phyloP scores from a whole-genome alignment of 257 asterid genomes.

The Solanum gandarillasii region DNA sequence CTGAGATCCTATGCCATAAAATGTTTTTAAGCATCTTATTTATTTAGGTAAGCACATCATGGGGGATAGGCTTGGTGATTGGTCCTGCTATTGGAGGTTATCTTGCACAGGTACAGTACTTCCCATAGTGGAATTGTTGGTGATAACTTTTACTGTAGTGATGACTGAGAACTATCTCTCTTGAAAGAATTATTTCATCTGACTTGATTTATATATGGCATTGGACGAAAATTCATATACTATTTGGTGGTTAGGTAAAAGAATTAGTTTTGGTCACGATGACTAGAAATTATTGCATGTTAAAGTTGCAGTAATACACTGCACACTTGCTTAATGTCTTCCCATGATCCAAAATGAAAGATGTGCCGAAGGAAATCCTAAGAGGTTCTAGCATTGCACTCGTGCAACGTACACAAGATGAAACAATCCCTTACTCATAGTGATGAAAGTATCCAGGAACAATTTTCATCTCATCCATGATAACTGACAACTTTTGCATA shows the following conservation, averaged over 20 bases:
- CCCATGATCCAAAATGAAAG: not conserved
- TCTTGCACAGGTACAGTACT: constrained; percentile 31
- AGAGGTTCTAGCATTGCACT: not conserved
- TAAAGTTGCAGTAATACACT: not conserved
- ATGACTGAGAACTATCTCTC: not conserved
- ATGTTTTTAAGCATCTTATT: not conserved
- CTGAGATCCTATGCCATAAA: not conserved
- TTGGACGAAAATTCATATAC: not conserved
- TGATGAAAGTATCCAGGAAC: not conserved
- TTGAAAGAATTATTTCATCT: not conserved
- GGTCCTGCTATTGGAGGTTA: constrained; percentile 92
- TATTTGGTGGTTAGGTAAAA: not conserved
- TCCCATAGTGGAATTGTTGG: not conserved
- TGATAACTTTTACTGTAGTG: not conserved
- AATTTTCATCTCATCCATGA: not conserved
- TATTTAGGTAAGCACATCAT: constrained; percentile 65
- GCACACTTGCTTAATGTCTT: not conserved
- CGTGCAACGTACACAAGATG: not conserved
- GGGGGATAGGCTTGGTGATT: constrained; percentile 76
- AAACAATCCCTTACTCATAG: not conserved
- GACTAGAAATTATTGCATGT: not conserved
- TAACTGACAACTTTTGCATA: not conserved
- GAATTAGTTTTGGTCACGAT: not conserved
- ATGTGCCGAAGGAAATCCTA: not conserved
- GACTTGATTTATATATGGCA: not conserved